phyloP scores from a whole-genome alignment of 805 yeast genomes.

The Teunomyces gatunensis region DNA sequence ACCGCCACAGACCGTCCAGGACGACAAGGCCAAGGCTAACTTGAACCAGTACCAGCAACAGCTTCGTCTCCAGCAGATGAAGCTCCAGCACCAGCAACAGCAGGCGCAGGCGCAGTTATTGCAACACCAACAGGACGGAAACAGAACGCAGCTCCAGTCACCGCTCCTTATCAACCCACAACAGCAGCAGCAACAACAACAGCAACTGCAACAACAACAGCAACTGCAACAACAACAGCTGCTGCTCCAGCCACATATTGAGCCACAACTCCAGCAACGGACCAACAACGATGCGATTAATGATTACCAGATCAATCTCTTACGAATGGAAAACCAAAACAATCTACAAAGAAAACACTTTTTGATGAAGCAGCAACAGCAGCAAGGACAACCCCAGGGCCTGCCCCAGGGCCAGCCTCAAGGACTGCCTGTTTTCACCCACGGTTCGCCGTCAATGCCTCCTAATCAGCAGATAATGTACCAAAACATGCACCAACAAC shows the following conservation, averaged over 20 bases:
- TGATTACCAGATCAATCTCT: slow-evolving; percentile 20
- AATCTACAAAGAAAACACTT: slow-evolving; percentile 17
- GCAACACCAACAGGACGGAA: slow-evolving; percentile 5
- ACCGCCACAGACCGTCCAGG: slow-evolving; percentile 8
- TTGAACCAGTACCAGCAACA: slow-evolving; percentile 15
- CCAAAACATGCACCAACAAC: slow-evolving; percentile 10
- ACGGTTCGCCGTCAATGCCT: slow-evolving; percentile 1
- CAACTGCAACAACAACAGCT: neutral
- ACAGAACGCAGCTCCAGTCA: slow-evolving; percentile 7
- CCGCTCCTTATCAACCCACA: slow-evolving; percentile 4
- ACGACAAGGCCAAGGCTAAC: slow-evolving; percentile 3
- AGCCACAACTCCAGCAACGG: slow-evolving; percentile 1
- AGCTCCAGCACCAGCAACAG: slow-evolving; percentile 14
- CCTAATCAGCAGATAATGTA: slow-evolving; percentile 11
- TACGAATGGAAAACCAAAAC: slow-evolving; percentile 14
- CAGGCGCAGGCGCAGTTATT: slow-evolving; percentile 8
- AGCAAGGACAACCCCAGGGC: slow-evolving; percentile 9
- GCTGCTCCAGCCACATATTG: neutral
- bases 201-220: neutral
- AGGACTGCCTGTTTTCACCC: neutral
- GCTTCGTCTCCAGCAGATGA: slow-evolving; percentile 15
- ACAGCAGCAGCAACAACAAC: neutral
- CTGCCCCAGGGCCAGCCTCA: slow-evolving; percentile 7
- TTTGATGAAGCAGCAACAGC: slow-evolving; percentile 12
- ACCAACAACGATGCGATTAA: slow-evolving; percentile 13